Evolutionary conservation across 768 basidiomycete species (phyloP), one percentile per base, ranked within the genome.

Genomic region (Filobasidium wieringae): DNA sequence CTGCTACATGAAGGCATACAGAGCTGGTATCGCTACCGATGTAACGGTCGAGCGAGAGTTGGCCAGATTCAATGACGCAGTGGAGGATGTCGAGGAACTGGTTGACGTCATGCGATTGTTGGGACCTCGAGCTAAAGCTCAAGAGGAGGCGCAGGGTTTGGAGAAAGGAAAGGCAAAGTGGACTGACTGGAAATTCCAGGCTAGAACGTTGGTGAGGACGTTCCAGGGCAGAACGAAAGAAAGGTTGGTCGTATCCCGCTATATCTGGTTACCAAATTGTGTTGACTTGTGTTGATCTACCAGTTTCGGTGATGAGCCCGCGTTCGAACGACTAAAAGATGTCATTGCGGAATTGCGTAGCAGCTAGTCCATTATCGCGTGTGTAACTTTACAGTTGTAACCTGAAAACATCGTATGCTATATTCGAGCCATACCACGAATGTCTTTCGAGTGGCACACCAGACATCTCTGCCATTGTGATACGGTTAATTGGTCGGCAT

Each of bases 211-310:
- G 57, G 80, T 96, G 59, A 78, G 92, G 74, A 86, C 84, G 52
- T 97, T 96, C 74, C 80, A 88, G 75, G 92, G 87, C 7, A 78
- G 87, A 59, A 88, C 87, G 59, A 84, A 78, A 72, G 87, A 83
- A 36, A 68, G 77, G 72, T 74, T 59, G 68, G 74, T 73, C 36
- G 5, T 41, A 7, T 27, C 11, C 40, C 7, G 27, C n/a, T 17
- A 8, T 1, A 14, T 34, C 1, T 22, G 27, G 4, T 55, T 17
- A 14, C n/a, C 26, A 53, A 15, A 26, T 24, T 9, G 15, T 15
- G 26, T n/a, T 29, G 15, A 37, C 61, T 67, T 4, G 3, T 51
- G 58, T 32, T 47, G 24, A 27, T 36, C 52, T 36, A 39, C 54
- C 19, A 73, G 72, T 58, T 96, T 91, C 63, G 87, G 85, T 72